Evolutionary conservation across 495 filamentous ascomycete species (phyloP).

Genomic region (Immersiella caudata): DNA sequence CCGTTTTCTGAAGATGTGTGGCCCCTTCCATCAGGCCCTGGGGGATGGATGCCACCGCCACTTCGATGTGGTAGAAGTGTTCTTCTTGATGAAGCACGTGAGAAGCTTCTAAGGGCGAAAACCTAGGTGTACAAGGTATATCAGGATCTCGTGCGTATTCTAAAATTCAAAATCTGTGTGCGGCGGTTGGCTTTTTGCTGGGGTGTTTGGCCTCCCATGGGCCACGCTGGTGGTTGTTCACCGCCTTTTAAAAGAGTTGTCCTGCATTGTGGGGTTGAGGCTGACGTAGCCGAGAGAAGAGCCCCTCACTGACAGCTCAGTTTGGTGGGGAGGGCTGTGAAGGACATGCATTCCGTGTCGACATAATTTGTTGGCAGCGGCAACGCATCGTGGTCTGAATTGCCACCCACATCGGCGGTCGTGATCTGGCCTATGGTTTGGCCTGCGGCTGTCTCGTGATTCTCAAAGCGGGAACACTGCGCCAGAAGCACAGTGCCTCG

Average conservation of each 20-base stretch:
- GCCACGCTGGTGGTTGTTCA: slow-evolving; percentile 15
- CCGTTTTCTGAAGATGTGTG: background rate
- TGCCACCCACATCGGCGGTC: background rate
- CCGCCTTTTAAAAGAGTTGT: slow-evolving; percentile 25
- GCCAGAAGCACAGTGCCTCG: background rate
- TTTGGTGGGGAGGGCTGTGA: slow-evolving; percentile 3
- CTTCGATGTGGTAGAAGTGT: background rate
- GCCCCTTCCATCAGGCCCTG: background rate
- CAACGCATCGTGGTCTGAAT: slow-evolving; percentile 7
- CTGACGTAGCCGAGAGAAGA: slow-evolving; percentile 23
- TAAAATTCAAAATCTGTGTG: background rate
- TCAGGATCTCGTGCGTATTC: background rate
- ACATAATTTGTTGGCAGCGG: slow-evolving; percentile 7
- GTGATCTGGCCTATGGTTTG: background rate
- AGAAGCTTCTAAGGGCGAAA: background rate
- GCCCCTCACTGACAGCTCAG: slow-evolving; percentile 20
- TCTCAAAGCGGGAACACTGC: background rate
- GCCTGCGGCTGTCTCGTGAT: background rate
- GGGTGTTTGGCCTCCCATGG: slow-evolving; percentile 7
- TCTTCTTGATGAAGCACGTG: background rate
- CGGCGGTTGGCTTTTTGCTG: background rate
- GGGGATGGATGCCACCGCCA: background rate
- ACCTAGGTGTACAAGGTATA: background rate
- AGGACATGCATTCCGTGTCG: slow-evolving; percentile 10
- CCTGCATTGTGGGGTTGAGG: slow-evolving; percentile 27